Percentiles rank a stretch among this genome's conserved stretches.
phyloP scores from a whole-genome alignment of 441 rosid species.

The Populus trichocarpa region DNA sequence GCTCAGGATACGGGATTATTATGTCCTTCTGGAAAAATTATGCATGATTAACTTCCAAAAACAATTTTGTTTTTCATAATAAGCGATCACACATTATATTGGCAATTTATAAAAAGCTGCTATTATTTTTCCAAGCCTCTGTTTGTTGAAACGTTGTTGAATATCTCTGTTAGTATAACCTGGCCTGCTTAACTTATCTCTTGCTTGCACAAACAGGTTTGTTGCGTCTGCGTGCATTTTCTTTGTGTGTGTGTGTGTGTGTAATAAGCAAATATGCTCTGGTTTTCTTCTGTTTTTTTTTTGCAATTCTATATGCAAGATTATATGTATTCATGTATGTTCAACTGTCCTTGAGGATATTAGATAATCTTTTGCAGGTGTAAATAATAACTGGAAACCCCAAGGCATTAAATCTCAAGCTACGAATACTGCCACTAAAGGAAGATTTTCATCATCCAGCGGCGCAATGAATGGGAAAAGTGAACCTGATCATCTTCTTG shows the following conservation, averaged over 20 bases:
- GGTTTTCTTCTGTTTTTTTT: background rate
- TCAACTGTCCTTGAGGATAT: background rate
- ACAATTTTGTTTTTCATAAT: background rate
- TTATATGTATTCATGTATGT: background rate
- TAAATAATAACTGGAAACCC: conserved; percentile 41
- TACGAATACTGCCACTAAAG: conserved; percentile 57
- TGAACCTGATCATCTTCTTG: conserved; percentile 92
- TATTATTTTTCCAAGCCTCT: background rate
- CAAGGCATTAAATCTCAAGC: conserved; percentile 50
- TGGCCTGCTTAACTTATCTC: background rate
- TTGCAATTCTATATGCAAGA: background rate
- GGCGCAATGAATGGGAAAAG: conserved; percentile 35
- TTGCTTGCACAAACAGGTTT: background rate
- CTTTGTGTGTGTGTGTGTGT: background rate
- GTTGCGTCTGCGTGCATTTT: background rate
- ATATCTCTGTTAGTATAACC: background rate
- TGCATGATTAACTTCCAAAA: background rate
- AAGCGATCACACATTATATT: background rate
- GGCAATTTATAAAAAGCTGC: background rate
- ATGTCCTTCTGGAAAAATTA: background rate
- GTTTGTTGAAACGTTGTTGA: background rate
- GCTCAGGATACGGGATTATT: background rate
- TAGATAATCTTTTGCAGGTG: conserved; percentile 38
- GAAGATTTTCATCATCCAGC: conserved; percentile 36
- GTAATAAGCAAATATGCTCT: background rate